Conservation (phyloP, 1,284 basidiomycete species). For the Inonotus obliquus region DNA sequence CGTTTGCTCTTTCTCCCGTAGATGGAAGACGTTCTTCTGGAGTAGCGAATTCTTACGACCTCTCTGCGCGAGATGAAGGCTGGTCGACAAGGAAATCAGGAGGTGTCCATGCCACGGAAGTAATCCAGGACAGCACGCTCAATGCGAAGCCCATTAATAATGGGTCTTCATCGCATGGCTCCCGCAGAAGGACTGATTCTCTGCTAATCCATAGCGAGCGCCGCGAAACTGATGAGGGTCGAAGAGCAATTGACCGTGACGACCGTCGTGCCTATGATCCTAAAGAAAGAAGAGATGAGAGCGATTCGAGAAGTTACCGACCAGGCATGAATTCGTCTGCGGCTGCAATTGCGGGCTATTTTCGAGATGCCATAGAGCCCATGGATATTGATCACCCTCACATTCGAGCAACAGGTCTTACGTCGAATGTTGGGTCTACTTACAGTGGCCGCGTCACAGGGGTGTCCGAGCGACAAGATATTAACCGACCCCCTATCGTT, state of each 20-base stretch:
- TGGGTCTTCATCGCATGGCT: neutral
- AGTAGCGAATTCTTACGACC: neutral
- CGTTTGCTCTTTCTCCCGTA: constrained; percentile 3
- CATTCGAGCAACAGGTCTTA: neutral
- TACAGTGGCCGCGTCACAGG: constrained; percentile 1
- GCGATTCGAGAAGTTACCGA: neutral
- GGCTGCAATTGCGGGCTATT: neutral
- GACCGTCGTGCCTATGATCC: neutral
- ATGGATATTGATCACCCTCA: constrained; percentile 10
- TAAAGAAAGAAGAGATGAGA: neutral
- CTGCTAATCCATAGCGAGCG: neutral
- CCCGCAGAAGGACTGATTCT: neutral
- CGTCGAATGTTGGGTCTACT: neutral
- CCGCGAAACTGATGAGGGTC: neutral
- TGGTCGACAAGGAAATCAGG: neutral
- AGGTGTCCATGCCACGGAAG: neutral
- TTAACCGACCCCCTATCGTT: neutral
- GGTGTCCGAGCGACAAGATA: neutral
- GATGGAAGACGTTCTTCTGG: constrained; percentile 2
- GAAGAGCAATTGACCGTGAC: neutral
- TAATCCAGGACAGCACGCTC: neutral
- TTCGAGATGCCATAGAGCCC: neutral
- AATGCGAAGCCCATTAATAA: neutral
- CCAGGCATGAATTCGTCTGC: neutral
- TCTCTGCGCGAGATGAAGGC: neutral